A percentile compares a stretch with the other conserved stretches of the same genome.
phyloP scores from a whole-genome alignment of 176 grass and related monocot genomes.

The Tillandsia leiboldiana region DNA sequence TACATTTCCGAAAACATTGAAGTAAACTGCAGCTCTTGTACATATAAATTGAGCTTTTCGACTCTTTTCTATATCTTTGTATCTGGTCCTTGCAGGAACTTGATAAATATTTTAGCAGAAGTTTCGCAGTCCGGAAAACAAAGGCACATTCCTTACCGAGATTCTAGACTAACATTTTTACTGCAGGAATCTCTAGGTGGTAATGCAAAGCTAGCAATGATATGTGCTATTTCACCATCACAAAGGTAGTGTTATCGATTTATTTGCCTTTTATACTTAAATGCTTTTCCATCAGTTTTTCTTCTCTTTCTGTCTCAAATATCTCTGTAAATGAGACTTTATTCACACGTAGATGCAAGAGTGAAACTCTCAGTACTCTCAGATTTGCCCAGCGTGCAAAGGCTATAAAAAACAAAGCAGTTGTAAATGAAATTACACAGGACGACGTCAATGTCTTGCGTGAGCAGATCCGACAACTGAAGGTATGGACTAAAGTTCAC shows the following conservation, averaged over 20 bases:
- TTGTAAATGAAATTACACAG: slow-evolving; percentile 80
- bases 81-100: slow-evolving; percentile 54
- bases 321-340: not conserved
- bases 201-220: slow-evolving; percentile 95
- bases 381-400: slow-evolving; percentile 96
- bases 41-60: no score
- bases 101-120: slow-evolving; percentile 94
- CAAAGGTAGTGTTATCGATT: slow-evolving; percentile 31
- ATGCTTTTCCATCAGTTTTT: not conserved
- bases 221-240: slow-evolving; percentile 85
- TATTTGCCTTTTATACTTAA: not conserved
- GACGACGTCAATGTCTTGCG: slow-evolving; percentile 79
- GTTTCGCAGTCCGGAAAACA: slow-evolving; percentile 80
- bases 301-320: not conserved
- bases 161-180: slow-evolving; percentile 89
- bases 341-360: slow-evolving; percentile 53
- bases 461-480: slow-evolving; percentile 74
- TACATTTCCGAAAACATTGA: no score
- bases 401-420: slow-evolving; percentile 86
- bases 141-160: slow-evolving; percentile 88
- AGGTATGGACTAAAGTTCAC: slow-evolving; percentile 31
- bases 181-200: slow-evolving; percentile 96
- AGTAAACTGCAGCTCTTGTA: no score
- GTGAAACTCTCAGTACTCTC: slow-evolving; percentile 80
- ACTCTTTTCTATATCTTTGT: slow-evolving; percentile 9